Evolutionary conservation across 2,329 filamentous ascomycete species (phyloP).

Genomic region (Fusarium sarcochroum): DNA sequence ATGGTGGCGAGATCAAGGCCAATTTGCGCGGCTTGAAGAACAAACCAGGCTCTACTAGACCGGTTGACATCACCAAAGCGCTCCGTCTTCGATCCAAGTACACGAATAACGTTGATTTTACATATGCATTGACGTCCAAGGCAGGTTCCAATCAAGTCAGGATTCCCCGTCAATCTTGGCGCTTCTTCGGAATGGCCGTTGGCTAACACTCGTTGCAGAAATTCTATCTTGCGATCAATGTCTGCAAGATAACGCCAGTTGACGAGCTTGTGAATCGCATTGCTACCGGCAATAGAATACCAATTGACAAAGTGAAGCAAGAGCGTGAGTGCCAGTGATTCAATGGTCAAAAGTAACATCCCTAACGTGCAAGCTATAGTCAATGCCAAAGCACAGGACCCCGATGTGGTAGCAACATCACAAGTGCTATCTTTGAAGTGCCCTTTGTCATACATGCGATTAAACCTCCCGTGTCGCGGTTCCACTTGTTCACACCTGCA

Average conservation of each 20-base stretch:
- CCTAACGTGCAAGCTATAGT: slow-evolving; percentile 66
- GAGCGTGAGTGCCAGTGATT: slow-evolving; percentile 76
- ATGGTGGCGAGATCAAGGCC: slow-evolving; percentile 88
- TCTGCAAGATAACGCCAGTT: slow-evolving; percentile 81
- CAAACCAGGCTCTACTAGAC: slow-evolving; percentile 93
- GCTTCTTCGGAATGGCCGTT: slow-evolving; percentile 24
- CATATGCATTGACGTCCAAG: slow-evolving; percentile 93
- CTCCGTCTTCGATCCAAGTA: slow-evolving; percentile 80
- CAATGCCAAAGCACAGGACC: slow-evolving; percentile 83
- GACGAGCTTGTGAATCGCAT: slow-evolving; percentile 79
- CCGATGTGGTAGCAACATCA: slow-evolving; percentile 90
- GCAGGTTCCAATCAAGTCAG: slow-evolving; percentile 61
- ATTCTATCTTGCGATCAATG: slow-evolving; percentile 78
- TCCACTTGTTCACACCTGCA: slow-evolving; percentile 88
- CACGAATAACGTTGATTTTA: slow-evolving; percentile 84
- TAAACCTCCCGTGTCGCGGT: slow-evolving; percentile 84
- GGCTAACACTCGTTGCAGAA: slow-evolving; percentile 64
- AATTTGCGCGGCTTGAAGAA: slow-evolving; percentile 96
- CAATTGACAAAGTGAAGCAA: slow-evolving; percentile 83
- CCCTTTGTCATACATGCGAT: slow-evolving; percentile 87
- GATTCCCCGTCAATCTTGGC: slow-evolving; percentile 35
- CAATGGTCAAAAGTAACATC: background rate
- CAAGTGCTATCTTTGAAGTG: slow-evolving; percentile 93
- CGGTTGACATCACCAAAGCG: slow-evolving; percentile 87
- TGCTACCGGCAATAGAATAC: slow-evolving; percentile 77